These are phyloP conservation scores for Nepenthes alata DNA, from an alignment of 179 eudicot species.

Conservation along the genomic window DNA sequence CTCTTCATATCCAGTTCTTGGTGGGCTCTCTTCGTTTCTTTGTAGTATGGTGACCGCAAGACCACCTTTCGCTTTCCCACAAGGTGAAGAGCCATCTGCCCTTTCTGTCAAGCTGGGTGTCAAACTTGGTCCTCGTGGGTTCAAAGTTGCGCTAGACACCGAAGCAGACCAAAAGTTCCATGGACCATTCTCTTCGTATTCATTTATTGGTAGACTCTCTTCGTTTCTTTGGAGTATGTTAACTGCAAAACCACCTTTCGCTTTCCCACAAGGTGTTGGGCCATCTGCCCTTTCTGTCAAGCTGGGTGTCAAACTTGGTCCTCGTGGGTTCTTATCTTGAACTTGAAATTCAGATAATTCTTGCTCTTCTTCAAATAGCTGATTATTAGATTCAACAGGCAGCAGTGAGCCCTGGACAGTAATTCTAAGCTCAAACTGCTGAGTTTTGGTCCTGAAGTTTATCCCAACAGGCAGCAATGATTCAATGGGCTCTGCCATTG, in stretches of 20 bases:
- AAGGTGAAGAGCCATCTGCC: slow-evolving; percentile 4
- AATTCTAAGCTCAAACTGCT: too few species aligned
- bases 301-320: too few species aligned
- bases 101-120: not conserved
- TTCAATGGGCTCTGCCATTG: too few species aligned
- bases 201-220: slow-evolving; percentile 4
- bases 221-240: slow-evolving; percentile 7
- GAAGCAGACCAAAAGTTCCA: slow-evolving; percentile 32
- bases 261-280: slow-evolving; percentile 5
- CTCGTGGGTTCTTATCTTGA: too few species aligned
- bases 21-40: slow-evolving; percentile 8
- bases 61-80: not conserved
- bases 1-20: slow-evolving; percentile 7
- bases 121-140: too few species aligned
- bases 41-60: not conserved
- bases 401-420: too few species aligned
- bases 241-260: not conserved
- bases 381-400: too few species aligned
- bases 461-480: too few species aligned
- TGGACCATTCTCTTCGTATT: slow-evolving; percentile 9
- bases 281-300: not conserved
- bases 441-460: too few species aligned
- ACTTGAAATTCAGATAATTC: too few species aligned
- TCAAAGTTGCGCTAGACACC: too few species aligned
- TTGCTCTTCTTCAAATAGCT: too few species aligned